Conservation (phyloP, 2,329 filamentous ascomycete genomes). For the Aphanocladium album region DNA sequence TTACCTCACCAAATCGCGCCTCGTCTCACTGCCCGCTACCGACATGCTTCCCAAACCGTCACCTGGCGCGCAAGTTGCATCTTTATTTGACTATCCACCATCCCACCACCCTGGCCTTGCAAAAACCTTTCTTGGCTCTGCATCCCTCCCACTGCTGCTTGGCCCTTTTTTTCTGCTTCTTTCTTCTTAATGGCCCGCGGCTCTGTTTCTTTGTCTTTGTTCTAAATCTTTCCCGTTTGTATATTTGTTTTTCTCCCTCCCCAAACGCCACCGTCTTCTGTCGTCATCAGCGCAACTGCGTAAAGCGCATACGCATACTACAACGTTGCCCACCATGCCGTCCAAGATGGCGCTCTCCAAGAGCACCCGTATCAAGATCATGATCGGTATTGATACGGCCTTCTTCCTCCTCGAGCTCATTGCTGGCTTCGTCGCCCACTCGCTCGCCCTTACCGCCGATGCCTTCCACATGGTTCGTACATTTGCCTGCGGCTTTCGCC, state of each 20-base stretch:
- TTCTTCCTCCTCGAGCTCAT: conserved; percentile 91
- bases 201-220: neutral
- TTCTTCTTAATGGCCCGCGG: neutral
- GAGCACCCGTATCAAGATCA: conserved; percentile 82
- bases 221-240: neutral
- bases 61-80: neutral
- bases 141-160: neutral
- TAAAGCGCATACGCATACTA: neutral
- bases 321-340: conserved; percentile 14
- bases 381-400: conserved; percentile 80
- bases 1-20: too few species aligned
- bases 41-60: neutral
- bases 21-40: neutral
- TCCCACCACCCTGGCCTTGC: neutral
- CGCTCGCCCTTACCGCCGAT: conserved; percentile 89
- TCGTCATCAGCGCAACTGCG: neutral
- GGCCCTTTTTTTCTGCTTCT: neutral
- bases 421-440: conserved; percentile 81
- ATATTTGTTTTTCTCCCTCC: neutral
- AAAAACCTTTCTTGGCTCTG: neutral
- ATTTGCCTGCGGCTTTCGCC: neutral
- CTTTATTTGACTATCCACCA: neutral
- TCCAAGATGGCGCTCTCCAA: conserved; percentile 80
- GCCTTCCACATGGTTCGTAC: conserved; percentile 89
- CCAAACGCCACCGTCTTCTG: neutral